phyloP scores from a whole-genome alignment of 495 filamentous ascomycete genomes.

The Aspergillus affinis region DNA sequence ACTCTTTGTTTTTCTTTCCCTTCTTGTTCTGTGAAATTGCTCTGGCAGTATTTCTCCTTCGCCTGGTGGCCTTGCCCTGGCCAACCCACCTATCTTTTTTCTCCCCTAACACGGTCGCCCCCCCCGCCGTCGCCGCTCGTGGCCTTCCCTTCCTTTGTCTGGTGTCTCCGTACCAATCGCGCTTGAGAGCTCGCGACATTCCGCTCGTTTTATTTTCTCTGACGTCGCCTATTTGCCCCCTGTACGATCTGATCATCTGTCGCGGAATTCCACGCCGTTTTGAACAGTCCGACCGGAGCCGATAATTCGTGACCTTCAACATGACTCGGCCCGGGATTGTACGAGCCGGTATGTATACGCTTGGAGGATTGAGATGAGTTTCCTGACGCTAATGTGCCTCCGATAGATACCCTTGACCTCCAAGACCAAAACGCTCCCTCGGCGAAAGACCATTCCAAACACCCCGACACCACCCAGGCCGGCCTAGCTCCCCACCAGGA shows the following conservation, averaged over 20 bases:
- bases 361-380: neutral
- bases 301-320: slow-evolving; percentile 15
- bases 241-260: neutral
- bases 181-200: slow-evolving; percentile 8
- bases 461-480: slow-evolving; percentile 50
- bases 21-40: slow-evolving; percentile 19
- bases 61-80: neutral
- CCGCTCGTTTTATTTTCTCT: slow-evolving; percentile 10
- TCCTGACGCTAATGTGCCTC: neutral
- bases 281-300: neutral
- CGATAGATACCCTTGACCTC: slow-evolving; percentile 89
- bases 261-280: neutral
- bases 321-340: slow-evolving; percentile 80
- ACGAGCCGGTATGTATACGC: slow-evolving; percentile 64
- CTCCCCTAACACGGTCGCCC: neutral
- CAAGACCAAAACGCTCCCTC: slow-evolving; percentile 81
- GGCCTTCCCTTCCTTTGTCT: slow-evolving; percentile 21
- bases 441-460: slow-evolving; percentile 71
- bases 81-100: neutral
- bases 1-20: slow-evolving; percentile 21
- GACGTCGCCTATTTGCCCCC: neutral
- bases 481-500: slow-evolving; percentile 84
- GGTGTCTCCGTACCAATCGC: slow-evolving; percentile 12
- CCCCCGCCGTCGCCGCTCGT: slow-evolving; percentile 30
- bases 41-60: slow-evolving; percentile 35